These are phyloP conservation scores for Pyrus hybrid DNA, from an alignment of 331 rosid species.

Conservation along the genomic window DNA sequence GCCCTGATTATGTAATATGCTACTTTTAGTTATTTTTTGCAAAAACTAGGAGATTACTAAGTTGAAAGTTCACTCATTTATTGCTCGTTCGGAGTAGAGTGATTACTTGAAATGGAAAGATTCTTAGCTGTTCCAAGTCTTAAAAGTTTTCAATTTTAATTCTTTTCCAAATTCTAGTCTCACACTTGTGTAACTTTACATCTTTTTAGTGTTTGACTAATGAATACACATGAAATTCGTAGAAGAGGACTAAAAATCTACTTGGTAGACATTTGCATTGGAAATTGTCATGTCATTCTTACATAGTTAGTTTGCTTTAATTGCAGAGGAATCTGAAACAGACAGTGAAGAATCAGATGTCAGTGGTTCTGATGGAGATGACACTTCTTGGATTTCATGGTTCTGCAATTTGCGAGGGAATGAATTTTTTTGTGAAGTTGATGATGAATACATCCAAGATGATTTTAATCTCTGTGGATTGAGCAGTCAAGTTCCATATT, in stretches of 20 bases:
- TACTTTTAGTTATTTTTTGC: background rate
- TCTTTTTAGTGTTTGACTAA: background rate
- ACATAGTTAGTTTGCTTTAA: constrained; percentile 8
- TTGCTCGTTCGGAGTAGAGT: background rate
- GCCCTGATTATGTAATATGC: background rate
- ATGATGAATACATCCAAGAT: constrained; percentile 81
- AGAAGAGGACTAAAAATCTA: background rate
- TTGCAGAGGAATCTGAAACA: constrained; percentile 74
- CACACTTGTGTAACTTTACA: background rate
- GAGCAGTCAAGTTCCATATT: constrained; percentile 89
- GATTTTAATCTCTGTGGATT: constrained; percentile 86
- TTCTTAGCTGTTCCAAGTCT: background rate
- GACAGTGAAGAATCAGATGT: constrained; percentile 74
- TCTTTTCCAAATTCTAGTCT: background rate
- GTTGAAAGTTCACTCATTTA: background rate
- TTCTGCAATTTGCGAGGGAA: constrained; percentile 86
- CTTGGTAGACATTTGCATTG: background rate
- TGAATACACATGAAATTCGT: background rate
- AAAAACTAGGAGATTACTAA: background rate
- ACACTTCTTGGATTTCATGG: constrained; percentile 91
- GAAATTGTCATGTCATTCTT: background rate
- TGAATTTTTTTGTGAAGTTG: constrained; percentile 81
- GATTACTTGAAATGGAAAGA: background rate
- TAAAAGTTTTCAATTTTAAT: background rate
- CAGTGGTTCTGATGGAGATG: constrained; percentile 83